A percentile compares a stretch with the other conserved stretches of the same genome.
phyloP scores from a whole-genome alignment of 2,329 filamentous ascomycete genomes.

The Endocalyx cinctus region DNA sequence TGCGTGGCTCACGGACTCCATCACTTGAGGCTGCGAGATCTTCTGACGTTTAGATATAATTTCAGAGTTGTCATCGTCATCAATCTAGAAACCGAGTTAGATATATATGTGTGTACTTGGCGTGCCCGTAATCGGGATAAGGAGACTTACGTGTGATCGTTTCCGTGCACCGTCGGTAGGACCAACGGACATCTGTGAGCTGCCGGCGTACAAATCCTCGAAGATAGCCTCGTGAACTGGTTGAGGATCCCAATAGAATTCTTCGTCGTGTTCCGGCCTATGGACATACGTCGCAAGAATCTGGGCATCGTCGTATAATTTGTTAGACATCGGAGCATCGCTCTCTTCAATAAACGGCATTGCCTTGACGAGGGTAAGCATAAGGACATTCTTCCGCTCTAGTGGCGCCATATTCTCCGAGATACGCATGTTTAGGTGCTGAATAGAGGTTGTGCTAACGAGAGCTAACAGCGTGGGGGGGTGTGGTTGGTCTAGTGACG shows the following conservation, averaged over 20 bases:
- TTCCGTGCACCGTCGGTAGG: no score
- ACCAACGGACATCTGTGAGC: slow-evolving; percentile 34
- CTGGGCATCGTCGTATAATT: slow-evolving; percentile 43
- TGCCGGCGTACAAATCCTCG: slow-evolving; percentile 36
- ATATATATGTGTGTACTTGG: no score
- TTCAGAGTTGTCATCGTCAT: slow-evolving; percentile 24
- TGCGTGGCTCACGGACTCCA: slow-evolving; percentile 20
- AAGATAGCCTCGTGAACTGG: slow-evolving; percentile 44
- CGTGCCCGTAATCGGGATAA: background rate
- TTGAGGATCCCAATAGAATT: slow-evolving; percentile 43
- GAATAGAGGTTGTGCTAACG: slow-evolving; percentile 47
- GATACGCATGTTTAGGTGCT: slow-evolving; percentile 49
- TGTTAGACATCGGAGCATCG: no score
- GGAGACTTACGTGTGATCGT: slow-evolving; percentile 41
- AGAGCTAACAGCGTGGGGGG: slow-evolving; percentile 44
- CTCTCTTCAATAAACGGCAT: slow-evolving; percentile 33
- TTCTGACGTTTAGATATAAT: slow-evolving; percentile 26
- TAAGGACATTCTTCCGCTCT: slow-evolving; percentile 43
- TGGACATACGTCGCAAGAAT: slow-evolving; percentile 44
- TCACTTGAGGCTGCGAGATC: slow-evolving; percentile 20
- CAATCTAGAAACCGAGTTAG: slow-evolving; percentile 25
- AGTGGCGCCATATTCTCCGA: slow-evolving; percentile 32
- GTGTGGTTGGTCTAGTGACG: slow-evolving; percentile 17
- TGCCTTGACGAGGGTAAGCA: slow-evolving; percentile 28
- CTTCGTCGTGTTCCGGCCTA: slow-evolving; percentile 26